Percentiles rank a stretch among this genome's conserved stretches.
Conservation (phyloP, 352 stramenopile species). For the Globisporangium splendens region DNA sequence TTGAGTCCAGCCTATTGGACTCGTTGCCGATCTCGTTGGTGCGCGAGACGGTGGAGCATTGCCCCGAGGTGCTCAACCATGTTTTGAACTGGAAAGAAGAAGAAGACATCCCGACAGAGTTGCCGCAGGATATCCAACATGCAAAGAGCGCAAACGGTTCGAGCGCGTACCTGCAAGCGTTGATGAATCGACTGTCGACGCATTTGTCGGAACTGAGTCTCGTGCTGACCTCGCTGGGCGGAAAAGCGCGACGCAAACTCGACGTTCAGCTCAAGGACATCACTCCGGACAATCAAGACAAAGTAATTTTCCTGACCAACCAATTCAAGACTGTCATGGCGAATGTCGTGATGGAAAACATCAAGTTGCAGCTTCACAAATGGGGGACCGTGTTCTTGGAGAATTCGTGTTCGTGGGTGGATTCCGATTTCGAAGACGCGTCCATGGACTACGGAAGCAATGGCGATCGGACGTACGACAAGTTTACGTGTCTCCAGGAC, state of each 20-base stretch:
- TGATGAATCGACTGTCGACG: conserved; percentile 23
- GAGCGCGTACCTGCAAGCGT: conserved; percentile 28
- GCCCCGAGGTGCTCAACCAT: conserved; percentile 73
- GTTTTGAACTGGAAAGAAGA: conserved; percentile 75
- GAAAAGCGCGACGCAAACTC: conserved; percentile 18
- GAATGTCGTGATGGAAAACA: conserved; percentile 49
- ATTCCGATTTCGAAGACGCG: conserved; percentile 40
- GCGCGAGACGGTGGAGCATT: conserved; percentile 73
- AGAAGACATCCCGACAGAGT: conserved; percentile 45
- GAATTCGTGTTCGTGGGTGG: conserved; percentile 63
- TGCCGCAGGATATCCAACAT: conserved; percentile 33
- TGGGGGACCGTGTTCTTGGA: conserved; percentile 67
- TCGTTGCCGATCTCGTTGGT: conserved; percentile 72
- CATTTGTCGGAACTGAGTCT: conserved; percentile 24
- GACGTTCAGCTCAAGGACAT: not conserved
- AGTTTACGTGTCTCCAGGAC: conserved; percentile 80
- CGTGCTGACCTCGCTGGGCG: conserved; percentile 19
- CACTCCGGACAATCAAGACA: not conserved
- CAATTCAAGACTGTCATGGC: conserved; percentile 49
- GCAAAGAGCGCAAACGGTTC: conserved; percentile 8
- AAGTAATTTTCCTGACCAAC: conserved; percentile 47
- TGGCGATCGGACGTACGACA: conserved; percentile 66
- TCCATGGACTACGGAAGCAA: conserved; percentile 33
- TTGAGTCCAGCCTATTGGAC: conserved; percentile 75
- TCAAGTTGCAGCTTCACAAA: conserved; percentile 73